Conservation (phyloP, 169 alveolate genomes). For the Plasmodium adleri region DNA sequence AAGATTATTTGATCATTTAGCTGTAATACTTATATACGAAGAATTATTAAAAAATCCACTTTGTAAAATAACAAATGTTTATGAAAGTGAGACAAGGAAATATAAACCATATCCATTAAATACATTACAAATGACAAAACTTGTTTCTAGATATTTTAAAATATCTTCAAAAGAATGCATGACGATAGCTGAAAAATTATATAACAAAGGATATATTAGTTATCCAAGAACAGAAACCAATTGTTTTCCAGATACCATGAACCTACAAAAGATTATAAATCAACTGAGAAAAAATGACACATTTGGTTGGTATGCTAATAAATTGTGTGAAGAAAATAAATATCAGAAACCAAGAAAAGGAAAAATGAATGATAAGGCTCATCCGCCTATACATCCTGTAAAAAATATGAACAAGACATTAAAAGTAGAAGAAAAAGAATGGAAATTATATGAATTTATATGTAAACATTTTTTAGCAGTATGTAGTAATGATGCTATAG, state of each 20-base stretch:
- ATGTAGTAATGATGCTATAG: slow-evolving; percentile 87
- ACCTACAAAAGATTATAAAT: slow-evolving; percentile 86
- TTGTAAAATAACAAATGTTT: slow-evolving; percentile 56
- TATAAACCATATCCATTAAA: slow-evolving; percentile 93
- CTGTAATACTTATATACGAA: slow-evolving; percentile 67
- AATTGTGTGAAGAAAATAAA: slow-evolving; percentile 59
- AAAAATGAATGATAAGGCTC: slow-evolving; percentile 97
- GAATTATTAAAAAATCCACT: slow-evolving; percentile 51
- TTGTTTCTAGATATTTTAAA: slow-evolving; percentile 91
- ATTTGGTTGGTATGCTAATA: slow-evolving; percentile 94
- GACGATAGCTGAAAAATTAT: slow-evolving; percentile 97
- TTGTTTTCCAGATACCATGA: slow-evolving; percentile 92
- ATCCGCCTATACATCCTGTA: slow-evolving; percentile 99
- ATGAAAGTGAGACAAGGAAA: slow-evolving; percentile 74
- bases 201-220: slow-evolving; percentile 94
- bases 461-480: slow-evolving; percentile 90
- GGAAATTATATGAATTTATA: slow-evolving; percentile 87
- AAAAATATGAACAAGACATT: slow-evolving; percentile 88
- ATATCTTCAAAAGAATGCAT: slow-evolving; percentile 92
- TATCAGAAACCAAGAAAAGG: slow-evolving; percentile 90
- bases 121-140: slow-evolving; percentile 94
- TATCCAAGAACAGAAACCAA: slow-evolving; percentile 99
- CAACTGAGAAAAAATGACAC: slow-evolving; percentile 82
- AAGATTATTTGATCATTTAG: slow-evolving; percentile 68
- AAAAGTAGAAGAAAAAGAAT: slow-evolving; percentile 82